Evolutionary conservation across 176 grass and related monocot species (phyloP).

Genomic region (Oryza punctata): DNA sequence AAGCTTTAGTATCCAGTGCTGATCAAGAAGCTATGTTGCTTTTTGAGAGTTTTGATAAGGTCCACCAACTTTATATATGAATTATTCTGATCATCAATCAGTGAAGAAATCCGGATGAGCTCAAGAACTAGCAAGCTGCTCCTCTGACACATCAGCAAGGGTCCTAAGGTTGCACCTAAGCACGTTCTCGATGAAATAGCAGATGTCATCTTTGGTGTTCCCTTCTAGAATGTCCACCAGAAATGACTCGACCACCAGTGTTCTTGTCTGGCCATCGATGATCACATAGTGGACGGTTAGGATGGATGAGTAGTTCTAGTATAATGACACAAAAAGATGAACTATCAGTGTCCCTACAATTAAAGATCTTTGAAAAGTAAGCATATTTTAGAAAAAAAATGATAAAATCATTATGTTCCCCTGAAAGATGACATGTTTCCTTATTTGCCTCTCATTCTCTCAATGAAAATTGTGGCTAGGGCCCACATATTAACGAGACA

Average conservation of each 20-base stretch:
- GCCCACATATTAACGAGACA: no score
- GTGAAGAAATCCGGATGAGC: not conserved
- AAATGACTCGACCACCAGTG: constrained; percentile 83
- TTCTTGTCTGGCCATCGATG: constrained; percentile 53
- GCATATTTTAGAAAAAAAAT: no score
- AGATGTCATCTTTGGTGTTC: constrained; percentile 78
- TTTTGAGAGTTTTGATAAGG: no score
- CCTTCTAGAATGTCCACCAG: constrained; percentile 68
- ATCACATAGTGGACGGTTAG: constrained; percentile 68
- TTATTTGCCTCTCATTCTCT: no score
- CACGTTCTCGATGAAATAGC: constrained; percentile 74
- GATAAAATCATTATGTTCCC: not conserved
- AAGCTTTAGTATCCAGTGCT: no score
- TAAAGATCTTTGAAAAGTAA: not conserved
- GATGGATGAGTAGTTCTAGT: constrained; percentile 82
- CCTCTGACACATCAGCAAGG: constrained; percentile 63
- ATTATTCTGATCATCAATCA: not conserved
- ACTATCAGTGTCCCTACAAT: not conserved
- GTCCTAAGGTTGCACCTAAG: constrained; percentile 82
- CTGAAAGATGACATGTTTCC: no score
- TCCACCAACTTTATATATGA: no score
- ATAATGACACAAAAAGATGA: constrained; percentile 21
- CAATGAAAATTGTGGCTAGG: no score
- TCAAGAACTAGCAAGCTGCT: constrained; percentile 34
- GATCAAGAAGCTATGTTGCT: no score